Evolutionary conservation across 2,329 filamentous ascomycete genomes (phyloP).

Genomic region (Ambrosiella cleistominuta): DNA sequence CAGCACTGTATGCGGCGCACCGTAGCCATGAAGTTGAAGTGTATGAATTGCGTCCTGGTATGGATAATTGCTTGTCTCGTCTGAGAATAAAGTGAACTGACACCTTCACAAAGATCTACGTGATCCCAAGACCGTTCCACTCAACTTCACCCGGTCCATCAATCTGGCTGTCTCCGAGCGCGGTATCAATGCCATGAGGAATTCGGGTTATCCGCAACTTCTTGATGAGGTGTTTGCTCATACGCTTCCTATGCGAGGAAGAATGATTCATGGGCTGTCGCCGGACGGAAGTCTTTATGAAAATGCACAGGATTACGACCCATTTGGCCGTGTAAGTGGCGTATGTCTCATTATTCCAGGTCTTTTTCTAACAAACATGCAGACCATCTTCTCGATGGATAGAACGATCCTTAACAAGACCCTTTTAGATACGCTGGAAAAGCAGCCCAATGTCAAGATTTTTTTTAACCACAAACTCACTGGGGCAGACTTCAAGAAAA

Average conservation of each 20-base stretch:
- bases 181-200: constrained; percentile 71
- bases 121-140: constrained; percentile 59
- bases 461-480: constrained; percentile 90
- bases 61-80: constrained; percentile 19
- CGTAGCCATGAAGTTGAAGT: constrained; percentile 81
- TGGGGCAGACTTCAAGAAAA: constrained; percentile 64
- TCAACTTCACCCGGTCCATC: constrained; percentile 98
- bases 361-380: constrained; percentile 25
- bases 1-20: constrained; percentile 79
- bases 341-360: neutral
- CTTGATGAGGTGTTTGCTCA: constrained; percentile 56
- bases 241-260: constrained; percentile 84
- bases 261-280: constrained; percentile 76
- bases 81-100: constrained; percentile 6
- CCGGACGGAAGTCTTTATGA: constrained; percentile 52
- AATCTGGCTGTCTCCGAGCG: constrained; percentile 89
- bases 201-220: constrained; percentile 48
- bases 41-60: constrained; percentile 85
- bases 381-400: constrained; percentile 78
- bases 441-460: constrained; percentile 73
- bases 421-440: constrained; percentile 67
- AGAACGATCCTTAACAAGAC: constrained; percentile 65
- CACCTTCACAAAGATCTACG: constrained; percentile 52
- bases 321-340: constrained; percentile 56
- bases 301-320: constrained; percentile 75